Percentiles rank a stretch among this genome's conserved stretches.
Evolutionary conservation across 306 rosid genomes (phyloP).

Genomic region (Acacia acuminata): DNA sequence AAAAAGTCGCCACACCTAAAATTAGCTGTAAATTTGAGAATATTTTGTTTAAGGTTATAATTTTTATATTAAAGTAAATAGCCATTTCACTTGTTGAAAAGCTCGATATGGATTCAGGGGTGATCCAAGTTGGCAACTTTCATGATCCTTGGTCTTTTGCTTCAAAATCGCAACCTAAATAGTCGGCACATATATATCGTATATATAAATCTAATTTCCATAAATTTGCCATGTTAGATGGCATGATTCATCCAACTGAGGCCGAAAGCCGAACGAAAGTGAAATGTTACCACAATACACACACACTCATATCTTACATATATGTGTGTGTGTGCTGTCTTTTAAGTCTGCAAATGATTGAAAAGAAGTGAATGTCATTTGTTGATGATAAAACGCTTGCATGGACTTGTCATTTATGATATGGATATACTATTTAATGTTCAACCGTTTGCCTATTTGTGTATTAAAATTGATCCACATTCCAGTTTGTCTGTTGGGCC

Average conservation of each 20-base stretch:
- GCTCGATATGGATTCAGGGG: neutral
- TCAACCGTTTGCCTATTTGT: neutral
- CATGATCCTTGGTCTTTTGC: neutral
- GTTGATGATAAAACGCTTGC: slow-evolving; percentile 33
- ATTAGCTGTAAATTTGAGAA: neutral
- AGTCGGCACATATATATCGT: neutral
- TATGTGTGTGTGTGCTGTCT: slow-evolving; percentile 24
- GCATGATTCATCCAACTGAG: slow-evolving; percentile 26
- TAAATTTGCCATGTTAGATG: slow-evolving; percentile 21
- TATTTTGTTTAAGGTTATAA: neutral
- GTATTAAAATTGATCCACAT: neutral
- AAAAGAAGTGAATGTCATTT: slow-evolving; percentile 25
- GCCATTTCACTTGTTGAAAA: neutral
- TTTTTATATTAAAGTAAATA: neutral
- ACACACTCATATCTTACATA: too few species aligned
- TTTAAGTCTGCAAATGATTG: slow-evolving; percentile 22
- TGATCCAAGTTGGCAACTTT: neutral
- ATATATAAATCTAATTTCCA: slow-evolving; percentile 1
- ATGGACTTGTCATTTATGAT: neutral
- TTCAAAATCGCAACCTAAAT: neutral
- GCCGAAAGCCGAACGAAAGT: slow-evolving; percentile 16
- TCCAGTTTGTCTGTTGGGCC: neutral
- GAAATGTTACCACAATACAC: neutral
- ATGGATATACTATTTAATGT: neutral
- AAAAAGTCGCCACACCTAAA: neutral